Evolutionary conservation across 169 alveolate species (phyloP), one percentile per base, ranked within the genome.

Genomic region (Gregarina niphandrodes): DNA sequence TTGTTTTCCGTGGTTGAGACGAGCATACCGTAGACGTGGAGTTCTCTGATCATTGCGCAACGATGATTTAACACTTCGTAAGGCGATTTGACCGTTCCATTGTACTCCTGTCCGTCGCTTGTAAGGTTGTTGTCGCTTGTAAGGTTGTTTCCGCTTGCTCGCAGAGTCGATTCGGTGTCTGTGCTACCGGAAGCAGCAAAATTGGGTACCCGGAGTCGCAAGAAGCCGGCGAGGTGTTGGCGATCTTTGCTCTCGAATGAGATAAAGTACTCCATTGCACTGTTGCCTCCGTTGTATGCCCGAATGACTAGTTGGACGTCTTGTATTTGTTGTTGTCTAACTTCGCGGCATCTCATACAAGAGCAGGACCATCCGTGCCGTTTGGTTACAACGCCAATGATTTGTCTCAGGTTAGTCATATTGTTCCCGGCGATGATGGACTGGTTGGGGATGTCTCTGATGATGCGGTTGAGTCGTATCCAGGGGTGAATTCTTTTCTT

Each of bases 361-460:
- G 67, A 61, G 51, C 93, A 82, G 43, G 44, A 48, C 50, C 71
- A 43, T n/a, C 75, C 70, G 13, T 80, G 49, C 28, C 55, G 40
- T 41, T 55, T 61, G 78, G 78, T 67, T 50, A 64, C 64, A 19
- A 40, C 62, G 22, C 66, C 54, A 17, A 82, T 47, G 41, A 69
- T 64, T 50, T 72, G 88, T 31, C 93, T 61, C 68, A 82, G 65
- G 57, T 82, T 82, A 9, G 93, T 82, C 37, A 66, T 51, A 48
- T 68, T 67, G 64, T 82, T 82, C 7, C 93, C 93, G 1, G 85
- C 91, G 26, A 82, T 78, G 30, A 82, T 82, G 29, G 85, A 68
- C 28, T 78, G 89, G 49, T 82, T 77, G 1, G 93, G 93, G 13
- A 82, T 82, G 51, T 82, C 93, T 13, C 93, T 62, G 26, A 82